These are phyloP conservation scores for Alternaria novae-zelandiae DNA, from an alignment of 2,329 filamentous ascomycete genomes.

Conservation along the genomic window DNA sequence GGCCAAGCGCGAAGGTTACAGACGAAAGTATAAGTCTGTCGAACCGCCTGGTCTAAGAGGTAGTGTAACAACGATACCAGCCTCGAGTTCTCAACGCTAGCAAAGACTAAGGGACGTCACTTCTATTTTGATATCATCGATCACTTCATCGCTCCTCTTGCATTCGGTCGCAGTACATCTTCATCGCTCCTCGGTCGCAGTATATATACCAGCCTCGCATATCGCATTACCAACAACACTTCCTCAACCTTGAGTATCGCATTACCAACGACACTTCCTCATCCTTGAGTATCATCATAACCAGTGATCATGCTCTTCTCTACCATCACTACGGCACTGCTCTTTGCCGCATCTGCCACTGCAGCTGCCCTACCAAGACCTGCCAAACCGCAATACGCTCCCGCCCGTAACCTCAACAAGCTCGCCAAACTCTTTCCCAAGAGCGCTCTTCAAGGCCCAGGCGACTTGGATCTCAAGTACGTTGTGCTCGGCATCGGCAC, in stretches of 20 bases:
- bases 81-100: constrained; percentile 18
- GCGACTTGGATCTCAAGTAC: constrained; percentile 50
- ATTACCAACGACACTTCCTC: background rate
- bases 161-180: too few relatives aligned
- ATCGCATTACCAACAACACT: background rate
- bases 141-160: background rate
- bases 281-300: background rate
- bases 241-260: background rate
- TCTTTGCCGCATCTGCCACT: constrained; percentile 24
- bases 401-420: constrained; percentile 28
- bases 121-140: background rate
- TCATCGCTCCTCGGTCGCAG: background rate
- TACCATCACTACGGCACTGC: constrained; percentile 30
- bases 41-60: constrained; percentile 23
- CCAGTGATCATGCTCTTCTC: constrained; percentile 37
- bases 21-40: constrained; percentile 38
- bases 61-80: constrained; percentile 22
- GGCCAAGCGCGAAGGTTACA: constrained; percentile 26
- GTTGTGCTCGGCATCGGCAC: constrained; percentile 58
- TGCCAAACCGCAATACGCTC: constrained; percentile 19
- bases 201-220: background rate
- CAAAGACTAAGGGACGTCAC: background rate
- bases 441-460: constrained; percentile 38
- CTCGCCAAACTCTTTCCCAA: constrained; percentile 36
- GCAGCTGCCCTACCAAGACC: constrained; percentile 23